A percentile compares a stretch with the other conserved stretches of the same genome.
phyloP scores from a whole-genome alignment of 331 rosid species.

The Quercus phellos region DNA sequence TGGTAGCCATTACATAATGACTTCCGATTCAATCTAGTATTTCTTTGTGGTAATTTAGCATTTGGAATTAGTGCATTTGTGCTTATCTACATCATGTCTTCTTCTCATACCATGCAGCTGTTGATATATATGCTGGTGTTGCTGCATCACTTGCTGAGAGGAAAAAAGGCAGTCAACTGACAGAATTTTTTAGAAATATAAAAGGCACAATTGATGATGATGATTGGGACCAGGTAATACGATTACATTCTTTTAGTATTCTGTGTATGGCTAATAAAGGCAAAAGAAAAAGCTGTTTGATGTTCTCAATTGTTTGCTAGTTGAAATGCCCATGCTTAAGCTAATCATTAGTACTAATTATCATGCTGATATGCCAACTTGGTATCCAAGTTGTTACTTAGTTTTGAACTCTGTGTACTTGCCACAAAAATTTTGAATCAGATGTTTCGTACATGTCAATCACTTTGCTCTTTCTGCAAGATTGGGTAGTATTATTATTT shows the following conservation, averaged over 20 bases:
- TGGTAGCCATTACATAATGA: conserved; percentile 40
- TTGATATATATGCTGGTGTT: conserved; percentile 92
- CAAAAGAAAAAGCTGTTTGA: not conserved
- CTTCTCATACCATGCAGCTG: conserved; percentile 55
- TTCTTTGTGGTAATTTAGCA: conserved; percentile 12
- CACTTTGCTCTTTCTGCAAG: not conserved
- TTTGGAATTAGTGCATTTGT: not conserved
- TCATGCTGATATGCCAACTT: not conserved
- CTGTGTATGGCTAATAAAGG: not conserved
- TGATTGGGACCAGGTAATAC: conserved; percentile 93
- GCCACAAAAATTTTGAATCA: not conserved
- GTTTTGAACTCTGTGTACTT: not conserved
- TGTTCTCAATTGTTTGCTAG: not conserved
- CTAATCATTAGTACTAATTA: not conserved
- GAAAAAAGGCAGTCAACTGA: conserved; percentile 85
- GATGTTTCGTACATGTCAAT: not conserved
- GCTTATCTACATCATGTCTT: conserved; percentile 7
- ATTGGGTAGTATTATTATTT: not conserved
- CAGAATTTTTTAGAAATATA: conserved; percentile 85
- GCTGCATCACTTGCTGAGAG: conserved; percentile 98
- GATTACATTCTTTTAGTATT: conserved; percentile 3
- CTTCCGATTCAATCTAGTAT: conserved; percentile 2
- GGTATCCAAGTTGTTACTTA: not conserved
- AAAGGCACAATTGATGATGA: conserved; percentile 94
- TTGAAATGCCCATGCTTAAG: not conserved